Evolutionary conservation across 805 yeast genomes (phyloP), one percentile per base, ranked within the genome.

Genomic region (Starmerella etchellsii): DNA sequence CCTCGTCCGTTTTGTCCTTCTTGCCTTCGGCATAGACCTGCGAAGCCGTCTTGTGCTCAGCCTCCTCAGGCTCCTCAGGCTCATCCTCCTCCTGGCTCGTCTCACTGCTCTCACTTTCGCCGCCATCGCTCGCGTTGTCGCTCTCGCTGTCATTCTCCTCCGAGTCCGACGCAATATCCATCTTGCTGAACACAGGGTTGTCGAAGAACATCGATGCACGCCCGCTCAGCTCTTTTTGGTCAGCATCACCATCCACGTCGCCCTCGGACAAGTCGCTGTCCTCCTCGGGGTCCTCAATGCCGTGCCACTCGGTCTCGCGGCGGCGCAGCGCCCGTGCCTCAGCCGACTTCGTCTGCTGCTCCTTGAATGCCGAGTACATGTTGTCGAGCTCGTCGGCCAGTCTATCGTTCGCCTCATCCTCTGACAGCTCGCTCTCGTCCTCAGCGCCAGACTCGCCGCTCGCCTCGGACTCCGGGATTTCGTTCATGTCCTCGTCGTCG

Each of bases 381-480:
- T 68, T 70, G 57, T 87, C 84, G 43, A 91, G 68, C 62, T 85
- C 81, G 9, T 72, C 75, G 55, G 87, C 99, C 43, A 91, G 69
- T 10, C 53, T 53, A 31, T 66, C 69, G 41, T 65, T 71, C 2
- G 71, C 71, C n/a, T 50, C 64, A 9, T 53, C 62, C 13, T 56
- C 56, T 22, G 58, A 60, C 11, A 44, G 21, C 19, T 53, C 59
- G 15, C 51, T 63, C 20, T 57, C 62, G n/a, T 54, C 55, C 35
- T 60, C 61, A 13, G 54, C 60, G 23, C 54, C 59, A 6, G 57
- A 65, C 6, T 40, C 52, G 13, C 51, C 55, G 15, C 43, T 53
- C n/a, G 47, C 50, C n/a, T 41, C 48, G 14, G 51, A 52, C 7
- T 60, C 56, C 13, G 58, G 64, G 34, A 57, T 57, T 14, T 55